Conservation (phyloP, 164 flowering plant species). For the Tetracentron sinense region DNA sequence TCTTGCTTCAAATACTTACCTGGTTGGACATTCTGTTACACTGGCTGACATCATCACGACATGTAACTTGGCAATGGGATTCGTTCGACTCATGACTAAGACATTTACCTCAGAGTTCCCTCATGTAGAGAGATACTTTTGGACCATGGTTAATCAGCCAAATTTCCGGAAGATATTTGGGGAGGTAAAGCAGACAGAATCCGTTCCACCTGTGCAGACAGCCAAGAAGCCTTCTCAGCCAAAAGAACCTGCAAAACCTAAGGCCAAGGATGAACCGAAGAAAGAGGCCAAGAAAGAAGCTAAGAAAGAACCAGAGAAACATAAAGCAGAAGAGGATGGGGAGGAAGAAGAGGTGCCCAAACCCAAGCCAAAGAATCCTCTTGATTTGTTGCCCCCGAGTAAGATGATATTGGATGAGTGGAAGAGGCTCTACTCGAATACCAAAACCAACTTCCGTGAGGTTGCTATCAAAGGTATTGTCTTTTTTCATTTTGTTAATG, state of each 20-base stretch:
- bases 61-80: constrained; percentile 46
- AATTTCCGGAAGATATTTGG: constrained; percentile 50
- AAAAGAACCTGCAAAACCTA: constrained; percentile 48
- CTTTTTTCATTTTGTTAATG: neutral
- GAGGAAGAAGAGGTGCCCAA: constrained; percentile 93
- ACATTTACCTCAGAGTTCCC: constrained; percentile 64
- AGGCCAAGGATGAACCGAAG: constrained; percentile 37
- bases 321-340: constrained; percentile 24
- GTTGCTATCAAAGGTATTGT: constrained; percentile 88
- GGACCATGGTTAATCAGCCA: constrained; percentile 82
- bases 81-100: constrained; percentile 40
- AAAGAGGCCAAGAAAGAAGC: constrained; percentile 25
- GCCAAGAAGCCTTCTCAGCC: constrained; percentile 37
- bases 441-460: constrained; percentile 76
- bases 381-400: constrained; percentile 72
- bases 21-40: constrained; percentile 29
- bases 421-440: constrained; percentile 92
- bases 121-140: constrained; percentile 77
- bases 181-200: constrained; percentile 54
- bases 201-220: constrained; percentile 43
- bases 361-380: constrained; percentile 90
- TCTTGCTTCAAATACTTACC: constrained; percentile 63
- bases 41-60: constrained; percentile 43
- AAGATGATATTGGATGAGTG: constrained; percentile 57
- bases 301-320: constrained; percentile 24